These are phyloP conservation scores for Hyphodiscus sp. DNA, from an alignment of 2,329 filamentous ascomycete genomes.

Conservation along the genomic window DNA sequence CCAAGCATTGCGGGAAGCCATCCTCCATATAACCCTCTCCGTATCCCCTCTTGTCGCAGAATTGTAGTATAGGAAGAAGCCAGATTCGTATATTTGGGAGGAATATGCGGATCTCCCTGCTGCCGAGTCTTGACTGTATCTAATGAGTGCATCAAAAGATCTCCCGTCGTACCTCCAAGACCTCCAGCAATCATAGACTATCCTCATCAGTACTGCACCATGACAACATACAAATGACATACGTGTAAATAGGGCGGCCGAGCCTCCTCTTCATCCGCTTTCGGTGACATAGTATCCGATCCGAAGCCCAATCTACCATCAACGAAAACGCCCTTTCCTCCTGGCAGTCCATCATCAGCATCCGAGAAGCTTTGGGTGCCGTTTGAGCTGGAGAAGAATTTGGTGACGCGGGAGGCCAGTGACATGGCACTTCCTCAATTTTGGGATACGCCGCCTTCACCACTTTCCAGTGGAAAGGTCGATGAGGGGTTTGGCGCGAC, in stretches of 20 bases:
- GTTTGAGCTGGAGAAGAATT: conserved; percentile 38
- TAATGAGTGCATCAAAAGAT: conserved; percentile 97
- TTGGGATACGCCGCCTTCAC: conserved; percentile 13
- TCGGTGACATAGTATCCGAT: conserved; percentile 26
- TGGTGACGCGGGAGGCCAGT: conserved; percentile 47
- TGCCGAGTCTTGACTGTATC: conserved; percentile 98
- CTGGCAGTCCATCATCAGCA: conserved; percentile 34
- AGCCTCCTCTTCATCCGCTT: conserved; percentile 42
- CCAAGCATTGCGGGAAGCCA: conserved; percentile 85
- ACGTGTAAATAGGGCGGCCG: conserved; percentile 61
- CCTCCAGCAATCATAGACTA: conserved; percentile 95
- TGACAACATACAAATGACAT: conserved; percentile 29
- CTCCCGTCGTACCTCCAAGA: conserved; percentile 84
- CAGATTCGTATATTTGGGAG: conserved; percentile 87
- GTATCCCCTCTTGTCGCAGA: conserved; percentile 81
- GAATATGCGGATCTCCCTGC: conserved; percentile 89
- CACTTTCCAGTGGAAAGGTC: conserved; percentile 4
- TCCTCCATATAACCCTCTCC: conserved; percentile 85
- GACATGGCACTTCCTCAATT: conserved; percentile 44
- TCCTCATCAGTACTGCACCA: conserved; percentile 15
- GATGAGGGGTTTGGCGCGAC: not conserved
- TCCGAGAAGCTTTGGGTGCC: conserved; percentile 26
- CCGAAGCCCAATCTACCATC: conserved; percentile 26
- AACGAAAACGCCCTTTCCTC: conserved; percentile 25
- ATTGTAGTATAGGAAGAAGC: conserved; percentile 90